Evolutionary conservation across 164 flowering plant genomes (phyloP).

Genomic region (Magnolia kwangsiensis): DNA sequence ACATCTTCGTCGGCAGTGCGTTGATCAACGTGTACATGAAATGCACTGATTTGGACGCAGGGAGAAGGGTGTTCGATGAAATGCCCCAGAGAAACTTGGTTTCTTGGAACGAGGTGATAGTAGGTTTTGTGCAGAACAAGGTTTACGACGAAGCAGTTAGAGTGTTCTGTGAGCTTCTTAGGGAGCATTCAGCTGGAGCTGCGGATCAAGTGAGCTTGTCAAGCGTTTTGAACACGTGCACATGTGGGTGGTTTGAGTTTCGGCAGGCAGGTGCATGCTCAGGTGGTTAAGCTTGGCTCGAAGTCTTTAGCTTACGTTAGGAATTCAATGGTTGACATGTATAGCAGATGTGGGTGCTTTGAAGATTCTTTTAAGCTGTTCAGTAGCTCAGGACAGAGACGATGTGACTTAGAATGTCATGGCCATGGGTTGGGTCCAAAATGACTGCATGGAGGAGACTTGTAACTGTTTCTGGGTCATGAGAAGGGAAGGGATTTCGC

Average conservation of each 20-base stretch:
- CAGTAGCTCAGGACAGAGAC: slow-evolving; percentile 30
- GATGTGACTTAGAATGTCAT: slow-evolving; percentile 59
- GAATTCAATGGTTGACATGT: slow-evolving; percentile 18
- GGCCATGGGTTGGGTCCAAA: slow-evolving; percentile 46
- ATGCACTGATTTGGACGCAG: slow-evolving; percentile 30
- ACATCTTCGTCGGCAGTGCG: slow-evolving; percentile 45
- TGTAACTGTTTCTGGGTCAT: slow-evolving; percentile 47
- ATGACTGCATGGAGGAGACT: slow-evolving; percentile 44
- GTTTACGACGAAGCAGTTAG: slow-evolving; percentile 30
- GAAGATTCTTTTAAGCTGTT: slow-evolving; percentile 40
- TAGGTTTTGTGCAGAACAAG: slow-evolving; percentile 40
- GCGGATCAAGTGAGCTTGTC: slow-evolving; percentile 56
- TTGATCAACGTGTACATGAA: slow-evolving; percentile 55
- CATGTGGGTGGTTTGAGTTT: slow-evolving; percentile 26
- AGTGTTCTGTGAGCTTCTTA: slow-evolving; percentile 28
- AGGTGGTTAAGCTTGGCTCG: slow-evolving; percentile 37
- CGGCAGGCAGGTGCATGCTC: slow-evolving; percentile 54
- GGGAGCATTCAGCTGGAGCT: slow-evolving; percentile 14
- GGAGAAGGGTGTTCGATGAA: slow-evolving; percentile 48
- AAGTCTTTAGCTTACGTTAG: slow-evolving; percentile 24
- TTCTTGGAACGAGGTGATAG: slow-evolving; percentile 66
- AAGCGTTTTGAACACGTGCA: slow-evolving; percentile 44
- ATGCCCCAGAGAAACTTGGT: slow-evolving; percentile 58
- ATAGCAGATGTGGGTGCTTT: slow-evolving; percentile 26
- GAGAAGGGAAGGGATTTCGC: slow-evolving; percentile 44